These are phyloP conservation scores for Takakia lepidozioides DNA, from an alignment of 225 moss, liverwort and hornwort genomes.

Conservation along the genomic window DNA sequence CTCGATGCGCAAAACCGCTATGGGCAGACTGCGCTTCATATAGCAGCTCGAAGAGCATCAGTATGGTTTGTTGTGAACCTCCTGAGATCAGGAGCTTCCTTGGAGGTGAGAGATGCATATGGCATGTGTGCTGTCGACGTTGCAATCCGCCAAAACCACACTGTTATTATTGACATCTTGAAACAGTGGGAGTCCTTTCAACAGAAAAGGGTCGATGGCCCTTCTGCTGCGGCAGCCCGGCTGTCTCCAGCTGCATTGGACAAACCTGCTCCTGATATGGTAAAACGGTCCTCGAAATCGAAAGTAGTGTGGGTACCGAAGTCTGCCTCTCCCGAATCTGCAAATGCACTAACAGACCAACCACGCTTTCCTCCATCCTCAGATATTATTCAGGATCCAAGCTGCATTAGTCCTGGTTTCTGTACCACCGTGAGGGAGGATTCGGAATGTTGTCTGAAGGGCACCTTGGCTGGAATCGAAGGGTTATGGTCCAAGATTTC, in stretches of 20 bases:
- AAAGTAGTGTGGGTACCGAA: conserved; percentile 23
- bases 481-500: too few species aligned
- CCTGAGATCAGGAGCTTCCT: conserved; percentile 63
- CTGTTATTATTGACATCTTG: conserved; percentile 32
- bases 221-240: not conserved
- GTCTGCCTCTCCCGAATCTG: conserved; percentile 5
- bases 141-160: conserved; percentile 40
- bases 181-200: conserved; percentile 39
- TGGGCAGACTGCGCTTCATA: conserved; percentile 83
- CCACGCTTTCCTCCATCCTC: not conserved
- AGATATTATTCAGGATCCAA: not conserved
- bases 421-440: not conserved
- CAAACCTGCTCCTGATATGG: too few species aligned
- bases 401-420: conserved; percentile 2
- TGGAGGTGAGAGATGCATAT: conserved; percentile 52
- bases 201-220: conserved; percentile 1
- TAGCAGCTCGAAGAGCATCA: conserved; percentile 65
- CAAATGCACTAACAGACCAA: conserved; percentile 12
- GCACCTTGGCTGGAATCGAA: too few species aligned
- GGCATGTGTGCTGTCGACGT: conserved; percentile 58
- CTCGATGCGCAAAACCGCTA: conserved; percentile 76
- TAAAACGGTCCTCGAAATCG: too few species aligned
- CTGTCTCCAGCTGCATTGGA: conserved; percentile 3
- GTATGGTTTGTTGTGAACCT: conserved; percentile 71
- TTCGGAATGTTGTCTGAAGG: too few species aligned